Conservation (phyloP, 2,329 filamentous ascomycete species). For the Ampelomyces quisqualis region DNA sequence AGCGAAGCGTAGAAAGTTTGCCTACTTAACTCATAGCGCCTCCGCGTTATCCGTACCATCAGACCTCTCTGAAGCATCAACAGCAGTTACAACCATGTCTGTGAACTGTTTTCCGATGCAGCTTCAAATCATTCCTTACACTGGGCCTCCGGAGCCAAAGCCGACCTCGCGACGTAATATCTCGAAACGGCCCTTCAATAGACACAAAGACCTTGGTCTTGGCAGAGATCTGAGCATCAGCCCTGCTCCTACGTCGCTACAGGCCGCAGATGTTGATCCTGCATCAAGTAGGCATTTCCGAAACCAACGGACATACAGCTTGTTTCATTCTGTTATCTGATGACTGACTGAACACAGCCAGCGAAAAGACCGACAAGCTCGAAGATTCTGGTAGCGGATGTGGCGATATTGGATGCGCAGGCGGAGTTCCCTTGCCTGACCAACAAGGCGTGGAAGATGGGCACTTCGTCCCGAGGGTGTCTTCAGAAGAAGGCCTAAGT, state of each 20-base stretch:
- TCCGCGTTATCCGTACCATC: slow-evolving; percentile 4
- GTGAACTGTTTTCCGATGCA: slow-evolving; percentile 5
- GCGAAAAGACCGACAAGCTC: slow-evolving; percentile 2
- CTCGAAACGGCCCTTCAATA: slow-evolving; percentile 3
- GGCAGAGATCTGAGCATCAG: slow-evolving; percentile 5
- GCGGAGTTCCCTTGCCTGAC: background rate
- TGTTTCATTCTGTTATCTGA: slow-evolving; percentile 3
- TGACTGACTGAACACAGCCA: slow-evolving; percentile 4
- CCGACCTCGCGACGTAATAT: slow-evolving; percentile 5
- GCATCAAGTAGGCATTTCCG: background rate
- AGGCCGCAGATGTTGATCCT: slow-evolving; percentile 2
- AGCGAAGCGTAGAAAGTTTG: slow-evolving; percentile 8
- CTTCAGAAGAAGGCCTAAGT: slow-evolving; percentile 4
- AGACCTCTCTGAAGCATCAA: background rate
- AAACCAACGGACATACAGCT: slow-evolving; percentile 2
- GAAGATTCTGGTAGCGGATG: background rate
- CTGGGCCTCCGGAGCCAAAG: slow-evolving; percentile 4
- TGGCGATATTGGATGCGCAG: background rate
- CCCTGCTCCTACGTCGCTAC: slow-evolving; percentile 6
- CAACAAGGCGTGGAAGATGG: background rate
- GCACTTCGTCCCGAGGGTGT: slow-evolving; percentile 4
- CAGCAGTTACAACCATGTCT: slow-evolving; percentile 3
- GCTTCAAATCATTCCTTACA: slow-evolving; percentile 10
- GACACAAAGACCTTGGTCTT: slow-evolving; percentile 4
- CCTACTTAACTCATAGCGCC: slow-evolving; percentile 9